Evolutionary conservation across 1,284 basidiomycete genomes (phyloP), one percentile per base, ranked within the genome.

Genomic region (Rhodotorula sp.): DNA sequence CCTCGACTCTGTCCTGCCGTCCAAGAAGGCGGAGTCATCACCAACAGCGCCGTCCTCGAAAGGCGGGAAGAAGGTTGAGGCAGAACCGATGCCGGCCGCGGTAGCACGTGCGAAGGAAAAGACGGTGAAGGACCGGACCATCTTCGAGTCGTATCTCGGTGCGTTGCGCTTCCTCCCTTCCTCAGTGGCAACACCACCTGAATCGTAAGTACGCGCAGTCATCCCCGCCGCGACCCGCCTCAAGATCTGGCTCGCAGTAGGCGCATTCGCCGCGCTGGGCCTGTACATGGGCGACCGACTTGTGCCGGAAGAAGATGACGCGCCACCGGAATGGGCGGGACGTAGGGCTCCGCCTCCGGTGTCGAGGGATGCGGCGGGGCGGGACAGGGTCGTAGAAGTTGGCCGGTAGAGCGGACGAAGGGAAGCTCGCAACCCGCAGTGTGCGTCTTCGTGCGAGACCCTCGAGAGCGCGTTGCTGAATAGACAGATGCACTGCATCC

Each of bases 131-230:
- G 67, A 75, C 50, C 40, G 73, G 6, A 67, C 52, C 54, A 67
- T 75, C 22, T 73, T 68, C 56, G 73, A 75, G 47, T 67, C 64
- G n/a, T 75, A 75, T 48, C 65, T 75, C 24, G 73, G 73, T 71
- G n/a, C 46, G 73, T 30, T 10, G 9, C 47, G 8, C 40, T 24
- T 24, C 50, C 16, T 40, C 51, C 16, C 18, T 34, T 18, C 26
- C 11, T n/a, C 30, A n/a, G n/a, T n/a, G n/a, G n/a, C n/a, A n/a
- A n/a, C n/a, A n/a, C n/a, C n/a, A n/a, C n/a, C n/a, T n/a, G n/a
- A n/a, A n/a, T 10, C 22, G n/a, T 13, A 5, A n/a, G n/a, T 37
- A 11, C n/a, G 34, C 28, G 11, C 30, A 75, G 73, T 75, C 13
- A 59, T 75, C 10, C 59, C 59, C 31, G 60, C 64, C 57, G 62